Percentiles rank a stretch among this genome's conserved stretches.
Conservation (phyloP, 495 filamentous ascomycete genomes). For the Delitschia confertaspora region DNA sequence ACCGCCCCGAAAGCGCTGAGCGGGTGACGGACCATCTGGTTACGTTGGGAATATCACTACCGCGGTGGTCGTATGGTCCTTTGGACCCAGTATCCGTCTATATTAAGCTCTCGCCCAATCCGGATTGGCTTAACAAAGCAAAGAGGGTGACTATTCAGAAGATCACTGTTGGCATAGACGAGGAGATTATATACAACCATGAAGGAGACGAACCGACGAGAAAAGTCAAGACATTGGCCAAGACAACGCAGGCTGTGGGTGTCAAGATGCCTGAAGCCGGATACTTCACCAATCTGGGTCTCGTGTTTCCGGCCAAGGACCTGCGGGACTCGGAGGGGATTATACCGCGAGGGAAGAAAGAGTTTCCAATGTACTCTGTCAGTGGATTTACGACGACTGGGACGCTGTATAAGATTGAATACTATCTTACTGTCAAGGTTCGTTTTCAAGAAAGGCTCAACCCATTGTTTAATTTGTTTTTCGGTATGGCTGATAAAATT, state of each 20-base stretch:
- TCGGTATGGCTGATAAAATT: constrained; percentile 9
- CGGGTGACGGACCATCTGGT: constrained; percentile 82
- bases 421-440: constrained; percentile 91
- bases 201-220: constrained; percentile 94
- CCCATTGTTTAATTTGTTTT: neutral
- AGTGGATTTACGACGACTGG: constrained; percentile 89
- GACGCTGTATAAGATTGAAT: constrained; percentile 95
- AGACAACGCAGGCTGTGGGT: constrained; percentile 70
- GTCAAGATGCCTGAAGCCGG: constrained; percentile 78
- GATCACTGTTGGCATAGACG: constrained; percentile 88
- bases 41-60: constrained; percentile 80
- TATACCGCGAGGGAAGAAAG: constrained; percentile 70
- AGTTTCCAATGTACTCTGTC: constrained; percentile 82
- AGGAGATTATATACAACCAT: constrained; percentile 95
- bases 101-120: constrained; percentile 85
- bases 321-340: constrained; percentile 80
- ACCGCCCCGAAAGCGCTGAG: constrained; percentile 81
- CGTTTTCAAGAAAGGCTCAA: no score
- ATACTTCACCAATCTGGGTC: constrained; percentile 80
- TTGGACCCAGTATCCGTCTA: constrained; percentile 92
- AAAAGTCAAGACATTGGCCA: constrained; percentile 78
- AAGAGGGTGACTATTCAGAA: constrained; percentile 88
- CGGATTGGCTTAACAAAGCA: constrained; percentile 82
- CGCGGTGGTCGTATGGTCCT: constrained; percentile 93
- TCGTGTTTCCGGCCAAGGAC: constrained; percentile 89